Conservation (phyloP, 2,329 filamentous ascomycete genomes). For the Falciphora oryzae region DNA sequence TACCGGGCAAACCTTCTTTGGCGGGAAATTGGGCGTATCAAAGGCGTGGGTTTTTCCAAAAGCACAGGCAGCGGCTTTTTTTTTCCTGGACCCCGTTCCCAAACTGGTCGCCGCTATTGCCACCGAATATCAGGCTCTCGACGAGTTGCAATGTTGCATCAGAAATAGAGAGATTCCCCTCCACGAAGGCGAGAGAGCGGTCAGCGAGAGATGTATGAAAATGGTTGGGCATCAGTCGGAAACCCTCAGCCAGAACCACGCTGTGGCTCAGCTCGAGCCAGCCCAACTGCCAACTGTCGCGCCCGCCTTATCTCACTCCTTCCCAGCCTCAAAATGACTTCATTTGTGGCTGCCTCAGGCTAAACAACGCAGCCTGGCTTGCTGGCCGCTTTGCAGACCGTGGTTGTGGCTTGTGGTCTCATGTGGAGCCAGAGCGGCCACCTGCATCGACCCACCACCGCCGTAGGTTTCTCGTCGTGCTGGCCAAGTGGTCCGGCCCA, state of each 20-base stretch:
- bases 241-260: background rate
- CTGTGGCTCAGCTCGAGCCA: conserved; percentile 11
- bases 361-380: too few species aligned
- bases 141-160: conserved; percentile 3
- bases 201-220: conserved; percentile 22
- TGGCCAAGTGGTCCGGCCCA: too few species aligned
- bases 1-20: conserved; percentile 4
- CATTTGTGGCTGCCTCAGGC: conserved; percentile 13
- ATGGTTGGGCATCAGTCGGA: conserved; percentile 28
- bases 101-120: conserved; percentile 6
- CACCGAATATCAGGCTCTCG: conserved; percentile 4
- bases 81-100: conserved; percentile 1
- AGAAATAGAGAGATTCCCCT: conserved; percentile 1
- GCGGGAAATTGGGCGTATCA: background rate
- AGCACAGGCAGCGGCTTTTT: conserved; percentile 2
- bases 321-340: conserved; percentile 10
- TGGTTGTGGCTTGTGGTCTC: too few species aligned
- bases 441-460: too few species aligned
- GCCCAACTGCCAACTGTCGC: conserved; percentile 16
- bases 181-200: conserved; percentile 21
- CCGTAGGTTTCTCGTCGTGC: too few species aligned
- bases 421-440: too few species aligned
- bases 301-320: background rate
- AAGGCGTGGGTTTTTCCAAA: background rate
- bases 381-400: too few species aligned